Percentiles rank a stretch among this genome's conserved stretches.
Evolutionary conservation across 2,329 filamentous ascomycete species (phyloP).

Genomic region (Cyphellophora attinorum): DNA sequence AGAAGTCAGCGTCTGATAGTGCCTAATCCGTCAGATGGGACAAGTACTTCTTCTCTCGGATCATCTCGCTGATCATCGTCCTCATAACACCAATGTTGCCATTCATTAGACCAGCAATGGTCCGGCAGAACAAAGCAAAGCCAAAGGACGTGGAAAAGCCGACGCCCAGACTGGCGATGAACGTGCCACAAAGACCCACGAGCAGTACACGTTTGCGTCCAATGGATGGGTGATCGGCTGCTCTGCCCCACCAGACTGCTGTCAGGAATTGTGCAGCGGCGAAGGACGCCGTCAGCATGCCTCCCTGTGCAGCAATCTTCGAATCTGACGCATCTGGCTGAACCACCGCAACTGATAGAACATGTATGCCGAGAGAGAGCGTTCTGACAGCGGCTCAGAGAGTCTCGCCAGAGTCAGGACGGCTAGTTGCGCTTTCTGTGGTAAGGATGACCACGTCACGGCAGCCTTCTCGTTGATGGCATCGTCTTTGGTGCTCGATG

Average conservation of each 20-base stretch:
- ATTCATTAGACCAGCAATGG: slow-evolving; percentile 58
- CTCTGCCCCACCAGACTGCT: slow-evolving; percentile 70
- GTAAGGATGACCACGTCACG: slow-evolving; percentile 63
- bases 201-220: slow-evolving; percentile 72
- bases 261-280: slow-evolving; percentile 75
- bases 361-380: slow-evolving; percentile 68
- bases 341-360: slow-evolving; percentile 86
- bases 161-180: slow-evolving; percentile 56
- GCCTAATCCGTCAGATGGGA: no score
- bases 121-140: slow-evolving; percentile 55
- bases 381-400: slow-evolving; percentile 74
- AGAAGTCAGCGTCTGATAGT: slow-evolving; percentile 32
- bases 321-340: slow-evolving; percentile 47
- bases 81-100: slow-evolving; percentile 67
- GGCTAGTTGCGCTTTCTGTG: slow-evolving; percentile 65
- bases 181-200: slow-evolving; percentile 64
- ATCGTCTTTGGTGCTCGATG: slow-evolving; percentile 18
- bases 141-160: slow-evolving; percentile 58
- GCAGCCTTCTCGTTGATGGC: no score
- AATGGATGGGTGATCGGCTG: slow-evolving; percentile 53
- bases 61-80: slow-evolving; percentile 64
- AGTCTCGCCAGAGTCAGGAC: slow-evolving; percentile 70
- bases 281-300: slow-evolving; percentile 68
- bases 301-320: slow-evolving; percentile 66
- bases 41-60: slow-evolving; percentile 59